Base-by-base conservation (phyloP, 1,139 yeast genomes). In the Diutina ranongensis region DNA sequence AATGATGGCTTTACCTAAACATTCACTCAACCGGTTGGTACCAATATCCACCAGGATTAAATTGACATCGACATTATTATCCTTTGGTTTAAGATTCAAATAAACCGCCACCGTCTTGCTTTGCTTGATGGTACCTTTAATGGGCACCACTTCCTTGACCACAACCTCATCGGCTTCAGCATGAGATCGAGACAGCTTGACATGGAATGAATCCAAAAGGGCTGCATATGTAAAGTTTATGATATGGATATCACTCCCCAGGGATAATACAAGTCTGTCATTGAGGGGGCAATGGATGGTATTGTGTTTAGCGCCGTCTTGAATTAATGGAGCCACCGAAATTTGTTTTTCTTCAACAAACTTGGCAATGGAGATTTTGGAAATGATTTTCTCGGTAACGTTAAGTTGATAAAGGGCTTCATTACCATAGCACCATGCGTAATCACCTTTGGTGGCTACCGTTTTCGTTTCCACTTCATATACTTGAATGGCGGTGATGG, bases 21-120 rank as follows among this genome's bases (percentile, higher is more conserved):
- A 79, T 54, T 85, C 92, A 50, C 78, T 72, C 51, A 87, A 68
- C 45, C 78, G 78, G 51, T 89, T 88, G 35, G 74, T 63, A 2
- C 94, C 94, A 16, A 80, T 76, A 51, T 80, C 78, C 32, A 83
- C 70, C 45, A 79, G 74, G 47, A 70, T 61, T 44, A 70, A 62
- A 51, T 71, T 69, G 50, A 74, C 61, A 46, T 66, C 63, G 31
- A 71, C 64, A 46, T 65, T 65, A 46, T 73, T 72, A 50, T 71
- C 71, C 52, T 66, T 70, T 18, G 60, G 55, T 49, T 72, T 71
- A 48, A 64, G 62, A 48, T 69, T 62, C 45, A 73, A 58, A 51
- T 65, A 67, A 46, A 74, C 57, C n/a, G 70, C 71, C 57, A 66
- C 63, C 0, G 80, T 64, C 45, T 63, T 63, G n/a, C 38, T 16